Evolutionary conservation across 208 protist species (phyloP).

Genomic region (Leishmania arabica): DNA sequence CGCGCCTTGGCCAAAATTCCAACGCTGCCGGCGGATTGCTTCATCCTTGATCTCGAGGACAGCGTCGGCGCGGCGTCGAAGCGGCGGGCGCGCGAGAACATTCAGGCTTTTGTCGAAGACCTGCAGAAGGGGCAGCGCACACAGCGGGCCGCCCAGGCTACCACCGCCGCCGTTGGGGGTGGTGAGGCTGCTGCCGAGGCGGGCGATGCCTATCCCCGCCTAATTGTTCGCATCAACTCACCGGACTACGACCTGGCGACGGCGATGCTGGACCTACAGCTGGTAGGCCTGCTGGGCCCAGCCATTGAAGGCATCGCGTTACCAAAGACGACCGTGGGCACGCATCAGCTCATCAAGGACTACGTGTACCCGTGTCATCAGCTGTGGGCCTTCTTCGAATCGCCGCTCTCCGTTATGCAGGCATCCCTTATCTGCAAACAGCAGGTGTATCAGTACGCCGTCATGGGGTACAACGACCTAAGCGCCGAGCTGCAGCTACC

Average conservation of each 20-base stretch:
- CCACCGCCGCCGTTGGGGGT: neutral
- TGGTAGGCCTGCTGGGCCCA: conserved; percentile 65
- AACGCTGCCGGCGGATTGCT: conserved; percentile 61
- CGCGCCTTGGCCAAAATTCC: conserved; percentile 60
- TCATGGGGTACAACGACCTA: conserved; percentile 75
- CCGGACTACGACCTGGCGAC: conserved; percentile 67
- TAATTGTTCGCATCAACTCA: conserved; percentile 82
- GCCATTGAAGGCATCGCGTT: conserved; percentile 80
- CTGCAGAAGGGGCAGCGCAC: conserved; percentile 16
- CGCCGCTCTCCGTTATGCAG: conserved; percentile 66
- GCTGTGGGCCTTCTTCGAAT: conserved; percentile 87
- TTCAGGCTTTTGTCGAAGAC: conserved; percentile 54
- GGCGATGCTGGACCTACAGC: conserved; percentile 81
- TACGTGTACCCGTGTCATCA: conserved; percentile 77
- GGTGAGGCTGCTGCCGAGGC: neutral
- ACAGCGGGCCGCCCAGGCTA: neutral
- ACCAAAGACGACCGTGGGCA: conserved; percentile 57
- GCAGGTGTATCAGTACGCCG: conserved; percentile 65
- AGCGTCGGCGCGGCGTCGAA: conserved; percentile 46
- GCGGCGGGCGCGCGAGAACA: conserved; percentile 59
- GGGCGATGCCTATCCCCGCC: conserved; percentile 34
- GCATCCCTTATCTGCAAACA: conserved; percentile 67
- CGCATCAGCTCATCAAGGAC: conserved; percentile 52
- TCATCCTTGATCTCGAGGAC: conserved; percentile 83
- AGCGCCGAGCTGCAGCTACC: conserved; percentile 52